phyloP scores from a whole-genome alignment of 2,329 filamentous ascomycete genomes.

The Colletotrichum musicola region DNA sequence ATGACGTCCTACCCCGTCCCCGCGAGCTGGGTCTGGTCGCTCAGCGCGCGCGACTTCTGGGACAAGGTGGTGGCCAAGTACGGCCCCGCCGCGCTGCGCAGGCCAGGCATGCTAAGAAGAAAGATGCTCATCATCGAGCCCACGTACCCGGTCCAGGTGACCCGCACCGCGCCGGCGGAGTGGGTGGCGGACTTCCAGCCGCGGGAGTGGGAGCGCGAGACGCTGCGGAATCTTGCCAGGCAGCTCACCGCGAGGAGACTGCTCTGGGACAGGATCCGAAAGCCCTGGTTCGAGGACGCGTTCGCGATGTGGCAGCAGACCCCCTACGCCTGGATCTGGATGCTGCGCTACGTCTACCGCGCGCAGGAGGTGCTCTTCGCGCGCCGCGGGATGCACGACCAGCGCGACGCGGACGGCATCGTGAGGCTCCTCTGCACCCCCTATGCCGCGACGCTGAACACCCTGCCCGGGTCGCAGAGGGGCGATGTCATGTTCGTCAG shows the following conservation, averaged over 20 bases:
- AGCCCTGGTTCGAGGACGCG: constrained; percentile 21
- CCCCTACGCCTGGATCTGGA: constrained; percentile 9
- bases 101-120: neutral
- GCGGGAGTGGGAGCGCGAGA: neutral
- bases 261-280: neutral
- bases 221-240: neutral
- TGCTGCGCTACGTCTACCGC: neutral
- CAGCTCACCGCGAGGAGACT: constrained; percentile 2
- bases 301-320: constrained; percentile 32
- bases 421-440: neutral
- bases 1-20: neutral
- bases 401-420: neutral
- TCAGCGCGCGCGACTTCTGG: constrained; percentile 30
- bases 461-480: no score
- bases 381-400: neutral
- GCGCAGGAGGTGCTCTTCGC: neutral
- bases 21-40: neutral
- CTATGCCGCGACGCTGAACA: neutral
- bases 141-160: neutral
- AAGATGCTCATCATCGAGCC: neutral
- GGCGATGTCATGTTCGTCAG: neutral
- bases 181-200: neutral
- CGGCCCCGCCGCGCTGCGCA: constrained; percentile 9
- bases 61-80: neutral
- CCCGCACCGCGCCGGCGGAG: neutral